phyloP scores from a whole-genome alignment of 2,329 filamentous ascomycete species.

The Colletotrichum liriopes region DNA sequence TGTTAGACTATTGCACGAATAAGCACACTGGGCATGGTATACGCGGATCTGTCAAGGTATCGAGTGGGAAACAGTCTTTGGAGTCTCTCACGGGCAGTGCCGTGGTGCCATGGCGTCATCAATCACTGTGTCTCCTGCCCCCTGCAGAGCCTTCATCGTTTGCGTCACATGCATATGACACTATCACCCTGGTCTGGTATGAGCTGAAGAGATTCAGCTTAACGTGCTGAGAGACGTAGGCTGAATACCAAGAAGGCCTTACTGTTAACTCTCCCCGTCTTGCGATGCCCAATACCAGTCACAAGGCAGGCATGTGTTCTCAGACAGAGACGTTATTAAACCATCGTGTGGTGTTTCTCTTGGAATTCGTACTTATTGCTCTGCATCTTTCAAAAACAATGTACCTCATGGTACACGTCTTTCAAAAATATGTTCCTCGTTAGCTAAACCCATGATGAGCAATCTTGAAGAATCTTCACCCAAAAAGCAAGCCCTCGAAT shows the following conservation, averaged over 20 bases:
- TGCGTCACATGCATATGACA: background rate
- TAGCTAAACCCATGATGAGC: too few relatives aligned
- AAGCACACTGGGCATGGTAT: background rate
- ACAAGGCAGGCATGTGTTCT: too few relatives aligned
- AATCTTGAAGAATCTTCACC: too few relatives aligned
- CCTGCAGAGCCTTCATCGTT: background rate
- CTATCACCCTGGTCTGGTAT: background rate
- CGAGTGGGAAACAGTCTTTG: background rate
- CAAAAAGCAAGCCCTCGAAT: too few relatives aligned
- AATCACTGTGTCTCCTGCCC: background rate
- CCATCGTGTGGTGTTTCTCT: too few relatives aligned
- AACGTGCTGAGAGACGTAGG: background rate
- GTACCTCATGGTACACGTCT: too few relatives aligned
- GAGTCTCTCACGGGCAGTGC: background rate
- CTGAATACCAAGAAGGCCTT: background rate
- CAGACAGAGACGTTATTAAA: too few relatives aligned
- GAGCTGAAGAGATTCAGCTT: background rate
- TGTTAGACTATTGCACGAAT: background rate
- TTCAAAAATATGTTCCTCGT: too few relatives aligned
- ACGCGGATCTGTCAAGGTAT: background rate
- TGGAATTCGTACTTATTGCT: too few relatives aligned
- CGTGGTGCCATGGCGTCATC: too few relatives aligned
- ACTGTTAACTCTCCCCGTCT: background rate
- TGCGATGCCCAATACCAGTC: too few relatives aligned
- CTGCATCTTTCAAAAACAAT: too few relatives aligned